Evolutionary conservation across 1,284 basidiomycete genomes (phyloP).

Genomic region (Puccinia hordei): DNA sequence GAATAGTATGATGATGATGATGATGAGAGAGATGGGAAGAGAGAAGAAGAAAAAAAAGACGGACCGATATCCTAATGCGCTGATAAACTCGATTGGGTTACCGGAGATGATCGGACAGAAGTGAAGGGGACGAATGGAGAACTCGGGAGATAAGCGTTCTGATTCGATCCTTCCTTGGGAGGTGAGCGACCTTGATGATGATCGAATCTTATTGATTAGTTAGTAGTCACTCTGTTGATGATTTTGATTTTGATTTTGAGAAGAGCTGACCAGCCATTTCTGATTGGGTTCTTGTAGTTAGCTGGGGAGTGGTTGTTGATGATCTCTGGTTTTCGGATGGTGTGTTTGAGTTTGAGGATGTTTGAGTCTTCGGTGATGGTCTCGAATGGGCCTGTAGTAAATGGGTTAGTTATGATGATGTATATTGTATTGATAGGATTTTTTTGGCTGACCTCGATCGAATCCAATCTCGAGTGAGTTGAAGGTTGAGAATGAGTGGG

Average conservation of each 20-base stretch:
- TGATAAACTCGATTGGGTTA: no score
- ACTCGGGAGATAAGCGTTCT: conserved; percentile 50
- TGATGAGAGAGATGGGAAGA: neutral
- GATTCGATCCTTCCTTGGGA: conserved; percentile 40
- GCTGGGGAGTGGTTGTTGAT: neutral
- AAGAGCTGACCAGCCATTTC: conserved; percentile 33
- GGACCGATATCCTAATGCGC: neutral
- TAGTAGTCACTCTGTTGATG: neutral
- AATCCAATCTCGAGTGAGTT: no score
- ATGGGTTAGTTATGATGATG: no score
- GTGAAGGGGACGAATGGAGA: no score
- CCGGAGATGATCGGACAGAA: no score
- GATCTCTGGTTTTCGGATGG: conserved; percentile 23
- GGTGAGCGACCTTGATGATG: conserved; percentile 29
- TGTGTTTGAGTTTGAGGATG: no score
- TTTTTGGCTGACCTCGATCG: no score
- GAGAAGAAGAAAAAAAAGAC: neutral
- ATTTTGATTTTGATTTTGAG: neutral
- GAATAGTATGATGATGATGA: no score
- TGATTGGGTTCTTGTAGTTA: conserved; percentile 22
- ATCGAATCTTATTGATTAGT: no score
- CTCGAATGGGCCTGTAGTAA: no score
- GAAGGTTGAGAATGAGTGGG: no score
- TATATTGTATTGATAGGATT: no score
- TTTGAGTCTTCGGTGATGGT: conserved; percentile 25